Base-by-base conservation (phyloP, 305 asterid genomes). In the Solanum hybrid region DNA sequence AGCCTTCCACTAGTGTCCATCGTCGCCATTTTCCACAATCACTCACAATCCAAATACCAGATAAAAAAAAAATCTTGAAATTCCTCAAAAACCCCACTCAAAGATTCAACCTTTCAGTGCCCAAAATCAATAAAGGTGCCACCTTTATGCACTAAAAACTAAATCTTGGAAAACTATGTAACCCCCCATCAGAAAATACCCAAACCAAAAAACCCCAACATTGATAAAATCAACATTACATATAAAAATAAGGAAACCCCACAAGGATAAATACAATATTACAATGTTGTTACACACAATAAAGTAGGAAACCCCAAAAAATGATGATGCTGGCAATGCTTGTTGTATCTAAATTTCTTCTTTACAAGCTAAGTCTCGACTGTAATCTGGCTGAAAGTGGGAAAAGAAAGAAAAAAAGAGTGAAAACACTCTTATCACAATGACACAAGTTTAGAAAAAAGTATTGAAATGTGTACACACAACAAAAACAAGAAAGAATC, bases 1-100 rank as follows among this genome's bases (percentile, higher is more conserved):
- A 96, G 98, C 91, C 98, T 94, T 14, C 99, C 98, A 29, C 98
- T 94, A 42, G 98, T 95, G 86, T 94, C 92, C 99, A 94, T 94
- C 93, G 92, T 94, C 34, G 78, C 78, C 96, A 93, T 96, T 90
- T 89, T 69, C 37, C 88, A 72, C 89, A n/a, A 38, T 64, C 72
- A 34, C 26, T 34, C 14, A 34, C 82, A 77, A 77, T 77, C 79
- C 79, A 46, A 90, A 72, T 40, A 38, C 85, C 87, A 87, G 90
- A 89, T 36, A 35, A 88, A 29, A 29, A 5, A 71, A 71, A 88
- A 91, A 86, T 76, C 91, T 71, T 56, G 88, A 91, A 90, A 87
- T 91, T 93, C 89, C 86, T 71, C 88, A 84, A 32, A 85, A 91
- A 88, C 78, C 38, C 87, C 90, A 92, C 87, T 51, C 90, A 90